phyloP scores from a whole-genome alignment of 148 eudicot genomes.

The Rhododendron henanense region DNA sequence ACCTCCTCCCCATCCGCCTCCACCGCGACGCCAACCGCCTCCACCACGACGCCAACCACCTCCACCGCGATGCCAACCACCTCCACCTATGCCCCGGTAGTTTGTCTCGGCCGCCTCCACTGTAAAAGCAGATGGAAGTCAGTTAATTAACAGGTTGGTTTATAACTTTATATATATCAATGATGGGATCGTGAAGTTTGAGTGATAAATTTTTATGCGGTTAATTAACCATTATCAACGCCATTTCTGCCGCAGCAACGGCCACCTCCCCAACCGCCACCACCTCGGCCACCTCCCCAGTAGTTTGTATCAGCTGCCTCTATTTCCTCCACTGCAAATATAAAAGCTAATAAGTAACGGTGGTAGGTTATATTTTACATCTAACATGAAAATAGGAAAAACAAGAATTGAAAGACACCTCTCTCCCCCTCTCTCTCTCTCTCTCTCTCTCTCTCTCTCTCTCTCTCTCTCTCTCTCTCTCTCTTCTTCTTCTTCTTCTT shows the following conservation, averaged over 20 bases:
- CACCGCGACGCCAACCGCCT: neutral
- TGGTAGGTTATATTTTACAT: neutral
- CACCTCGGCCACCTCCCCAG: neutral
- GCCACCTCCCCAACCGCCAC: neutral
- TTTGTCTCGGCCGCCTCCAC: neutral
- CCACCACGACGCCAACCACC: neutral
- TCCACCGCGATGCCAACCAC: too few relatives aligned
- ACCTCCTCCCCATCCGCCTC: neutral
- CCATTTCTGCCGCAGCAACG: neutral
- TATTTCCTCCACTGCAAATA: neutral
- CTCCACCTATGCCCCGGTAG: neutral
- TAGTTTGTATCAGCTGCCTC: neutral
- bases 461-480: too few relatives aligned
- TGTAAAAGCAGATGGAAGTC: neutral
- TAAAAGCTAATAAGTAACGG: neutral
- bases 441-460: neutral
- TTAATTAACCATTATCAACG: neutral
- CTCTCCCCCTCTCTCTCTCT: neutral
- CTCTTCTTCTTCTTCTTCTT: too few relatives aligned
- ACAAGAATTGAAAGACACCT: neutral
- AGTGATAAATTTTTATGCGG: neutral
- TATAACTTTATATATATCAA: neutral
- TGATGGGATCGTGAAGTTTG: neutral
- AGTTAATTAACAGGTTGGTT: neutral
- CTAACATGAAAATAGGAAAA: neutral